Conservation (phyloP, 176 grass and related monocot species). For the Hyparrhenia diplandra region DNA sequence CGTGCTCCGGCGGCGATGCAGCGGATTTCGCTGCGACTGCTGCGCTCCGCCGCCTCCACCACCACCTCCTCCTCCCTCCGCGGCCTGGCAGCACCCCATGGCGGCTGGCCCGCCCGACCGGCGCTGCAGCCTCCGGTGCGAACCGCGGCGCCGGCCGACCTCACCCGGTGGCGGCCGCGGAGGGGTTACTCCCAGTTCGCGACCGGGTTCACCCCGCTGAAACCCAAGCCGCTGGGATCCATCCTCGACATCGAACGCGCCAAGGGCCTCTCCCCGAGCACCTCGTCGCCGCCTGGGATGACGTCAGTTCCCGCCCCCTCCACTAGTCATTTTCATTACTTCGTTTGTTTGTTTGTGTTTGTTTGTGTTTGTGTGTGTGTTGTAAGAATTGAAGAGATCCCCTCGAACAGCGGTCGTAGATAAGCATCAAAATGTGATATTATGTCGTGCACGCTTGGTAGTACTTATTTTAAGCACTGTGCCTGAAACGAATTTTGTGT, state of each 20-base stretch:
- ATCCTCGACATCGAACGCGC: conserved; percentile 80
- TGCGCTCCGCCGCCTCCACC: not conserved
- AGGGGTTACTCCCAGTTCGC: conserved; percentile 66
- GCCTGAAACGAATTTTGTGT: not conserved
- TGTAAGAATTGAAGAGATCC: not conserved
- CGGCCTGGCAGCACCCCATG: not conserved
- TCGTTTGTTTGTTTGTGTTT: too few species aligned
- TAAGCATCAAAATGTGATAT: not conserved
- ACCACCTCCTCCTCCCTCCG: not conserved
- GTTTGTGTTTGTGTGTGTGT: not conserved
- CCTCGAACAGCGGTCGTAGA: not conserved
- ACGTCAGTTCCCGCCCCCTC: conserved; percentile 30
- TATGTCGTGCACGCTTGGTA: not conserved
- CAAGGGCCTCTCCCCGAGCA: conserved; percentile 60
- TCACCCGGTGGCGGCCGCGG: conserved; percentile 25
- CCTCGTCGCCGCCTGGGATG: conserved; percentile 89
- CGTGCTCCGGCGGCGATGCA: conserved; percentile 33
- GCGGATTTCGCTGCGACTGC: conserved; percentile 14
- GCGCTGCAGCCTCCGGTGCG: not conserved
- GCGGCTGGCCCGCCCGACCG: not conserved
- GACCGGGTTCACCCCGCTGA: conserved; percentile 73
- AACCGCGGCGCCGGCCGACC: conserved; percentile 3
- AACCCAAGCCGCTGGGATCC: conserved; percentile 50
- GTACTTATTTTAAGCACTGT: not conserved
- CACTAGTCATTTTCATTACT: not conserved